Base-by-base conservation (phyloP, 129 eudicot genomes). In the Artemisia argyi region DNA sequence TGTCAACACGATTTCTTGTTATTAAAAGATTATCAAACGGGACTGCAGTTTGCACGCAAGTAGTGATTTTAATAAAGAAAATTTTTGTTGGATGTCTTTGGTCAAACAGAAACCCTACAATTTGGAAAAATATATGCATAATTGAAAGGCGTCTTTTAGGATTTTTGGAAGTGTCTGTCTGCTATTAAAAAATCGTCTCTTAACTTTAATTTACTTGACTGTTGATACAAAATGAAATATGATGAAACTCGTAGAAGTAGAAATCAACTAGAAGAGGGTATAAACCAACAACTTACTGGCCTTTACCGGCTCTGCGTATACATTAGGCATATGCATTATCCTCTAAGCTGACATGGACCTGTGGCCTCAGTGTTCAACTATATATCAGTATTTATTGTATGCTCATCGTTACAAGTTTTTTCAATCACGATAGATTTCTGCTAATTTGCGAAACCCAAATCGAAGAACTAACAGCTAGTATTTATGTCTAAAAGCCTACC, bases 21-120 rank as follows among this genome's bases (percentile, higher is more conserved):
- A 28, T 49, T 76, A 48, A 19, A 19, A 77, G 56, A 51, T 61
- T 52, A 14, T 11, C 62, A 77, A 61, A 44, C 22, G 53, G 47
- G 60, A 61, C 51, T 42, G 62, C 46, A 35, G 15, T 70, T 47
- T 78, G 73, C 82, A 28, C 47, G n/a, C 75, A 77, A 69, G 65
- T 69, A 52, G 65, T 69, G 65, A n/a, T 61, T 69, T 69, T 17
- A 51, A 53, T 69, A 17, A 39, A 32, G 57, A 39, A 28, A 59
- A 11, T 30, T 15, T 48, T 58, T 18, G 62, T 50, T 76, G 44
- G 81, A n/a, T 52, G 61, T 62, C 19, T 35, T 68, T 59, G 69
- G 75, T 68, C 56, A 44, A 68, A 61, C 55, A 32, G 7, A 51
- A 63, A 69, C 71, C 65, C 48, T 69, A 35, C 18, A 77, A 52